phyloP scores from a whole-genome alignment of 768 basidiomycete species.

The Collybiopsis confluens region DNA sequence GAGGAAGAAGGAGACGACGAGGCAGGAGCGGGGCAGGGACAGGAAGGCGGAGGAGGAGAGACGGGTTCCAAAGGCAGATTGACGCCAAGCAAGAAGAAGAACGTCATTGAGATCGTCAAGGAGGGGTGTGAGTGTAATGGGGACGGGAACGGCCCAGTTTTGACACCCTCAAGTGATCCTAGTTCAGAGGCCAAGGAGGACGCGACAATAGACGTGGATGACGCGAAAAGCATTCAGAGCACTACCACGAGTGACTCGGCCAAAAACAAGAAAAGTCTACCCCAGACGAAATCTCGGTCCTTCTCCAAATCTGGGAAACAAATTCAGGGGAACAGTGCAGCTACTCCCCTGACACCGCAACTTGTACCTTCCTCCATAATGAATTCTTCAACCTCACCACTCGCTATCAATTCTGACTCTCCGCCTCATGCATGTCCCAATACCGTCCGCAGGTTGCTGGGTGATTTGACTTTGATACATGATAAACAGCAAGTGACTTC shows the following conservation, averaged over 20 bases:
- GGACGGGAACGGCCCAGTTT: slow-evolving; percentile 8
- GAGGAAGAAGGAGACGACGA: slow-evolving; percentile 26
- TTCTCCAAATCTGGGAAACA: slow-evolving; percentile 49
- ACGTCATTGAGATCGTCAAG: slow-evolving; percentile 32
- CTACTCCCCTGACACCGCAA: slow-evolving; percentile 18
- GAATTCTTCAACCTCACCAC: slow-evolving; percentile 45
- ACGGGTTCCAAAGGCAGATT: slow-evolving; percentile 16
- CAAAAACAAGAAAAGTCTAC: slow-evolving; percentile 6
- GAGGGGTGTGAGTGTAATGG: slow-evolving; percentile 38
- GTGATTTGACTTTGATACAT: slow-evolving; percentile 76
- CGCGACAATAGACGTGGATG: not conserved
- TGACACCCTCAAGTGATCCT: not conserved
- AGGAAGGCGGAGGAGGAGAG: slow-evolving; percentile 25
- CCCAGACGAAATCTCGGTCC: slow-evolving; percentile 38
- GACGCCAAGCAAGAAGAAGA: slow-evolving; percentile 12
- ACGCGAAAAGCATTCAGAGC: slow-evolving; percentile 8
- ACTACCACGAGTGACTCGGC: slow-evolving; percentile 4
- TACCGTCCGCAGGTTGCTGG: slow-evolving; percentile 69
- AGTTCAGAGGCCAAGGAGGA: not conserved
- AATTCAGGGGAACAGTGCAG: slow-evolving; percentile 26
- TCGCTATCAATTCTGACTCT: slow-evolving; percentile 54
- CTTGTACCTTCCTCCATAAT: slow-evolving; percentile 16
- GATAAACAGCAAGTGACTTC: slow-evolving; percentile 69
- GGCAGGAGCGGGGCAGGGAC: slow-evolving; percentile 25
- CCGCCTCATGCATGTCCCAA: slow-evolving; percentile 74